A percentile compares a stretch with the other conserved stretches of the same genome.
Conservation (phyloP, 257 asterid genomes). For the Fraxinus americana region DNA sequence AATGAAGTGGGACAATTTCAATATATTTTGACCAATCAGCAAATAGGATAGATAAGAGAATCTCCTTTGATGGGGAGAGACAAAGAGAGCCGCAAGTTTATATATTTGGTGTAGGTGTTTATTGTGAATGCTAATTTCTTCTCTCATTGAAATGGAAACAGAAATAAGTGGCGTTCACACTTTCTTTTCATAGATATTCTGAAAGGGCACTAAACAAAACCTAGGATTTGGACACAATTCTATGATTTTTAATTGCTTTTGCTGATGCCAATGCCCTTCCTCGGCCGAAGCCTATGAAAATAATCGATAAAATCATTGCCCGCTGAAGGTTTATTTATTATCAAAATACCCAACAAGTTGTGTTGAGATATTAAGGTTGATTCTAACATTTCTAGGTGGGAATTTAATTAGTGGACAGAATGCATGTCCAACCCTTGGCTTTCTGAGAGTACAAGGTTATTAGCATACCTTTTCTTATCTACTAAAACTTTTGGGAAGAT, state of each 20-base stretch:
- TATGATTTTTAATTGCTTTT: slow-evolving; percentile 5
- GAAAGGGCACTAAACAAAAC: slow-evolving; percentile 12
- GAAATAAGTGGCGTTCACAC: slow-evolving; percentile 1
- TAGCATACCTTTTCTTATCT: not conserved
- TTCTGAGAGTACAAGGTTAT: not conserved
- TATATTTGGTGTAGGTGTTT: not conserved
- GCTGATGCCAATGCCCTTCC: slow-evolving; percentile 24
- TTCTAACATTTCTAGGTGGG: not conserved
- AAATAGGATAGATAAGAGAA: not conserved
- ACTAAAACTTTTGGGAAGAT: not conserved
- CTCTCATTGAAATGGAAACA: not conserved
- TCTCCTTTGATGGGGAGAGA: not conserved
- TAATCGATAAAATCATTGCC: too few species aligned
- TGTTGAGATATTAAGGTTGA: not conserved
- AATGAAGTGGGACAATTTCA: too few species aligned
- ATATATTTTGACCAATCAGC: not conserved
- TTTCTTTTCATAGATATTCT: not conserved
- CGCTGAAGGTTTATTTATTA: too few species aligned
- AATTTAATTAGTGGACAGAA: not conserved
- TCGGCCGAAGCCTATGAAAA: too few species aligned
- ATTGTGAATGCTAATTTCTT: not conserved
- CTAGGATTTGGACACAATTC: slow-evolving; percentile 21
- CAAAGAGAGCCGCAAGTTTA: not conserved
- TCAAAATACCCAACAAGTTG: too few species aligned
- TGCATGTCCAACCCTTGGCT: not conserved